Conservation (phyloP, 2,329 filamentous ascomycete genomes). For the Claviceps arundinis region DNA sequence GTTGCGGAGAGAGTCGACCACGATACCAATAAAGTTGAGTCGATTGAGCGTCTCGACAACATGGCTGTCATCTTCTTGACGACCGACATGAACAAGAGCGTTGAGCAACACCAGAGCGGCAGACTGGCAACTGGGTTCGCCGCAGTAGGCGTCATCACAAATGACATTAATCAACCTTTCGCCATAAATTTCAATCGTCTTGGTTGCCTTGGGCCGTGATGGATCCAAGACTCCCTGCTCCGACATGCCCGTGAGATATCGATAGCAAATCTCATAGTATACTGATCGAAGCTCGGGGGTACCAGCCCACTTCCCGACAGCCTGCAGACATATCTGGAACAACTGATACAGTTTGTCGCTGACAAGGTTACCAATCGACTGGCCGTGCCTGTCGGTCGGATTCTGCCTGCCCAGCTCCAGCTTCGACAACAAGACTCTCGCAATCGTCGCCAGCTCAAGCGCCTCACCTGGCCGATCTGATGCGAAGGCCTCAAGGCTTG, state of each 20-base stretch:
- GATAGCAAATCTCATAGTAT: constrained; percentile 85
- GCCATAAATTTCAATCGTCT: constrained; percentile 54
- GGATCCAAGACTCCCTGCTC: constrained; percentile 35
- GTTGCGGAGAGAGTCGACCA: constrained; percentile 75
- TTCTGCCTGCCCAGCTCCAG: constrained; percentile 41
- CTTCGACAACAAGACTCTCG: constrained; percentile 57
- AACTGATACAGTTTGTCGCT: constrained; percentile 85
- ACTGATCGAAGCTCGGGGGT: constrained; percentile 62
- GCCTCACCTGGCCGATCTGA: constrained; percentile 56
- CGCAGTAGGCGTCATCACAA: constrained; percentile 85
- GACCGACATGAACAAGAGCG: constrained; percentile 60
- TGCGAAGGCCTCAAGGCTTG: constrained; percentile 70
- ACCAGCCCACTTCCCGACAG: constrained; percentile 61
- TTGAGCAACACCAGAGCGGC: constrained; percentile 77
- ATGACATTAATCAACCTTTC: constrained; percentile 72
- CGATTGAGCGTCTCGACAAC: constrained; percentile 69
- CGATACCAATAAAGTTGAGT: constrained; percentile 80
- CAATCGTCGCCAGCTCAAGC: constrained; percentile 63
- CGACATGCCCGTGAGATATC: constrained; percentile 62
- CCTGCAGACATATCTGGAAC: constrained; percentile 74
- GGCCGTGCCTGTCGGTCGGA: constrained; percentile 28
- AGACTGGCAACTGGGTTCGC: constrained; percentile 68
- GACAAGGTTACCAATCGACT: constrained; percentile 53
- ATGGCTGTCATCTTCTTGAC: constrained; percentile 55
- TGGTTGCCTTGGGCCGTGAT: constrained; percentile 50